phyloP scores from a whole-genome alignment of 139 green algal species.

The Closterium sp. region DNA sequence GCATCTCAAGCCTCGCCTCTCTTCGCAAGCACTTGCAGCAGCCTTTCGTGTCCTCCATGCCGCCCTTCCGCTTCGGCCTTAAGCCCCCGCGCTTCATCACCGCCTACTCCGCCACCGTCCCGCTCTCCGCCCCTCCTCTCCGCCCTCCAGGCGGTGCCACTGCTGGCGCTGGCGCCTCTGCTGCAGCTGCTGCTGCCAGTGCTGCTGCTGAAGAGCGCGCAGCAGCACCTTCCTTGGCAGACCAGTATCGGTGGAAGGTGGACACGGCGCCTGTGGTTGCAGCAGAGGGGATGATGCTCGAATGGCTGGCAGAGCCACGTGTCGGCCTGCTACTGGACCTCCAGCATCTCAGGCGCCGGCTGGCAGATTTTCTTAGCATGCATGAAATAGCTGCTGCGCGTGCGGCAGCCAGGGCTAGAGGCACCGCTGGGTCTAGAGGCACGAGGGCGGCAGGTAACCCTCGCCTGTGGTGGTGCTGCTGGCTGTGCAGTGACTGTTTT shows the following conservation, averaged over 20 bases:
- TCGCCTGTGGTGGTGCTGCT: neutral
- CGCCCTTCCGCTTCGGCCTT: neutral
- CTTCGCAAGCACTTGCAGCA: neutral
- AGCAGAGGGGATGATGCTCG: neutral
- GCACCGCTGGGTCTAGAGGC: too few species aligned
- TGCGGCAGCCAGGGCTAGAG: too few species aligned
- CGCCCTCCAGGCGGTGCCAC: too few species aligned
- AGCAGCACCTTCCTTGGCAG: neutral
- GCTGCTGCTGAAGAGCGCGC: too few species aligned
- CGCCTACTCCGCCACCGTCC: neutral
- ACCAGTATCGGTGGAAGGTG: neutral
- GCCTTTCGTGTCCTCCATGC: neutral
- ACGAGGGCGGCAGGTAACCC: too few species aligned
- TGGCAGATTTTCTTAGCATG: neutral
- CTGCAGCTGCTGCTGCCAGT: too few species aligned
- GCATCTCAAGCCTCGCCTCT: neutral
- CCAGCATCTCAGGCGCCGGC: neutral
- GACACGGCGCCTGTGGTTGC: neutral
- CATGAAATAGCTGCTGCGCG: neutral
- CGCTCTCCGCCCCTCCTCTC: too few species aligned
- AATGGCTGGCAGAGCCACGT: neutral
- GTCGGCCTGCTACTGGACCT: neutral
- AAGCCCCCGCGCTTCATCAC: neutral
- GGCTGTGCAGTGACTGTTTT: neutral
- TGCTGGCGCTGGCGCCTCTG: too few species aligned